A percentile compares a stretch with the other conserved stretches of the same genome.
Evolutionary conservation across 176 grass and related monocot genomes (phyloP).

Genomic region (Thalia dealbata): DNA sequence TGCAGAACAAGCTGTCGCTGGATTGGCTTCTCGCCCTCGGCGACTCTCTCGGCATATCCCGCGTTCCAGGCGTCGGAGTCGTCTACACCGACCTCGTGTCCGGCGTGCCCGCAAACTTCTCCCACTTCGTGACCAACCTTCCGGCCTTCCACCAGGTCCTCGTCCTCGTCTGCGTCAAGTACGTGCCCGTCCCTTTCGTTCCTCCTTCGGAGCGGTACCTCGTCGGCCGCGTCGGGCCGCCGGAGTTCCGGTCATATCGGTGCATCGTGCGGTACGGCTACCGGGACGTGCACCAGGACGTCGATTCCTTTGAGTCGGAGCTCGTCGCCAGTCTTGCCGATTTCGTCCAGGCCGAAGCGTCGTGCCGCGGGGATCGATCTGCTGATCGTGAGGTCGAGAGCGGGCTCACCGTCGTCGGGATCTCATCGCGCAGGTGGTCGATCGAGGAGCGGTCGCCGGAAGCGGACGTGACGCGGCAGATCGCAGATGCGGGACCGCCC

Average conservation of each 20-base stretch:
- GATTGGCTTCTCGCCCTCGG: conserved; percentile 20
- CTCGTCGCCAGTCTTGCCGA: conserved; percentile 1
- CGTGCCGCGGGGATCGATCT: background rate
- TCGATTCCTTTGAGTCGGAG: conserved; percentile 15
- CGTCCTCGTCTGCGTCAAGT: conserved; percentile 16
- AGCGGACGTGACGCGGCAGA: background rate
- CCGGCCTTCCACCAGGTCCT: conserved; percentile 15
- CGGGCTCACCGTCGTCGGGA: conserved; percentile 5
- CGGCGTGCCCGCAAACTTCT: conserved; percentile 14
- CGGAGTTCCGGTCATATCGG: conserved; percentile 4
- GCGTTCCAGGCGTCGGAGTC: conserved; percentile 15
- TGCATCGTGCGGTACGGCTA: conserved; percentile 18
- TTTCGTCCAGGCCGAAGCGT: conserved; percentile 10
- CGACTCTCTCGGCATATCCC: conserved; percentile 10
- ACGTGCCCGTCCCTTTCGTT: conserved; percentile 13
- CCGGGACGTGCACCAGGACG: conserved; percentile 15
- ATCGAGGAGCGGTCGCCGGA: background rate
- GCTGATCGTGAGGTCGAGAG: background rate
- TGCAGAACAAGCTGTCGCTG: conserved; percentile 19
- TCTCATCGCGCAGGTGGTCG: background rate
- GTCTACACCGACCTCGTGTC: conserved; percentile 10
- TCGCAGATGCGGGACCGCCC: background rate
- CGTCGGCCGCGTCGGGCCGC: conserved; percentile 14
- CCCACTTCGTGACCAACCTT: conserved; percentile 17
- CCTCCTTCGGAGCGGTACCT: conserved; percentile 16